These are phyloP conservation scores for Lizonia empirigonia DNA, from an alignment of 2,329 filamentous ascomycete species.

Conservation along the genomic window DNA sequence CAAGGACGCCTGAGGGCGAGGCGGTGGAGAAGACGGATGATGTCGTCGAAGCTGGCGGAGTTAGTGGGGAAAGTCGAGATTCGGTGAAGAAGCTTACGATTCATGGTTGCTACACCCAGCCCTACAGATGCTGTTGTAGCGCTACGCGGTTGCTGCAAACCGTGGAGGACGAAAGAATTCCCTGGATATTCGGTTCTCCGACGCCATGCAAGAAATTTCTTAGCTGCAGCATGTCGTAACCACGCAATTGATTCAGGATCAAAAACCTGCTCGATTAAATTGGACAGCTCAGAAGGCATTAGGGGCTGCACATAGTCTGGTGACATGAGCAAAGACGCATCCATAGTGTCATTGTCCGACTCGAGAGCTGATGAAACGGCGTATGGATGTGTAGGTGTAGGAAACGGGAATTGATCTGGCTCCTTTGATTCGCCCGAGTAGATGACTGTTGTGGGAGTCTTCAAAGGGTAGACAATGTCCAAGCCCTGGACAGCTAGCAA, in stretches of 20 bases:
- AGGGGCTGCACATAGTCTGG: constrained; percentile 87
- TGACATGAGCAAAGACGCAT: constrained; percentile 91
- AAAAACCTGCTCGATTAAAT: constrained; percentile 76
- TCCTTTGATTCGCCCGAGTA: constrained; percentile 14
- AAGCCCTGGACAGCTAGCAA: constrained; percentile 43
- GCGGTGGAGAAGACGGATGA: constrained; percentile 45
- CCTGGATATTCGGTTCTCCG: constrained; percentile 46
- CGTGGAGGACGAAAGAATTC: constrained; percentile 37
- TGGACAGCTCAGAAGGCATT: constrained; percentile 72
- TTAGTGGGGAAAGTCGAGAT: constrained; percentile 15
- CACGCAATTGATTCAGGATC: constrained; percentile 78
- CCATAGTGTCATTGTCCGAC: constrained; percentile 81
- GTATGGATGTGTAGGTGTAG: constrained; percentile 61
- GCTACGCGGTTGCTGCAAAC: constrained; percentile 32
- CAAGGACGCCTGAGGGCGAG: constrained; percentile 48
- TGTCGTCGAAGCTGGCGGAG: constrained; percentile 36
- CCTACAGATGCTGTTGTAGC: constrained; percentile 40
- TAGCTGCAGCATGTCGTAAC: constrained; percentile 80
- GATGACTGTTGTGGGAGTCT: constrained; percentile 3
- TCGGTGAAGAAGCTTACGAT: constrained; percentile 26
- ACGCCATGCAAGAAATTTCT: constrained; percentile 79
- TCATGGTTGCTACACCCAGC: constrained; percentile 30
- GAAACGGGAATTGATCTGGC: constrained; percentile 35
- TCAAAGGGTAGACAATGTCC: constrained; percentile 21
- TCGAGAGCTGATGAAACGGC: constrained; percentile 76